A percentile compares a stretch with the other conserved stretches of the same genome.
Evolutionary conservation across 495 filamentous ascomycete genomes (phyloP).

Genomic region (Daldinia grandis): DNA sequence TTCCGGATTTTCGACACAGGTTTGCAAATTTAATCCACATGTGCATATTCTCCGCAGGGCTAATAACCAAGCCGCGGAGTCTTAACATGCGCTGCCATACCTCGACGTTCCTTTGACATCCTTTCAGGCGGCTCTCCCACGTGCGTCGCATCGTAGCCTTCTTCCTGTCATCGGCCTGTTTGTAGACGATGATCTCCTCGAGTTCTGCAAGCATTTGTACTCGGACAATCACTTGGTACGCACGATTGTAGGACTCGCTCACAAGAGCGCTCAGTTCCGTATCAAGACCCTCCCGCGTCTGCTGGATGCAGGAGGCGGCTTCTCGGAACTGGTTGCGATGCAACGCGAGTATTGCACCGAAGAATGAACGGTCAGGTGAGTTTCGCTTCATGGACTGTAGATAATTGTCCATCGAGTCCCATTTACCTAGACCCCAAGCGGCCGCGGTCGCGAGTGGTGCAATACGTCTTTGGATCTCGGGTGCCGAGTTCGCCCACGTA

Average conservation of each 20-base stretch:
- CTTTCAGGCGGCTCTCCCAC: constrained; percentile 93
- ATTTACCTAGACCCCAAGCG: constrained; percentile 96
- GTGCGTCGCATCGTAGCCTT: constrained; percentile 89
- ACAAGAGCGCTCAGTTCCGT: constrained; percentile 94
- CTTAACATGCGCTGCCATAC: constrained; percentile 99
- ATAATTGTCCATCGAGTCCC: constrained; percentile 98
- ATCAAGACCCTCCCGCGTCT: constrained; percentile 90
- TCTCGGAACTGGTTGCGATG: constrained; percentile 95
- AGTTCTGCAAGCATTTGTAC: constrained; percentile 99
- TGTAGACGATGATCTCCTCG: constrained; percentile 97
- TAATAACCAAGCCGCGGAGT: constrained; percentile 89
- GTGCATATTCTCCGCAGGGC: constrained; percentile 89
- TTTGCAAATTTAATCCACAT: constrained; percentile 99
- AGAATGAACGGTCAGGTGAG: constrained; percentile 95
- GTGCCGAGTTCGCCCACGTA: constrained; percentile 86
- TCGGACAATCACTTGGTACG: constrained; percentile 93
- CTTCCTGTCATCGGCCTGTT: constrained; percentile 88
- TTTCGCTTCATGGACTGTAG: constrained; percentile 90
- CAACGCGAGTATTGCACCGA: constrained; percentile 91
- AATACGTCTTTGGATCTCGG: constrained; percentile 85
- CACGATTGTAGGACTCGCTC: constrained; percentile 94
- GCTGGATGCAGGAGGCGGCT: constrained; percentile 83
- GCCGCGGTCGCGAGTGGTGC: constrained; percentile 93
- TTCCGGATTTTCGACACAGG: constrained; percentile 92
- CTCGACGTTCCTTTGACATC: constrained; percentile 96